Evolutionary conservation across 164 flowering plant genomes (phyloP), one percentile per base, ranked within the genome.

Genomic region (Vitis cinerea): DNA sequence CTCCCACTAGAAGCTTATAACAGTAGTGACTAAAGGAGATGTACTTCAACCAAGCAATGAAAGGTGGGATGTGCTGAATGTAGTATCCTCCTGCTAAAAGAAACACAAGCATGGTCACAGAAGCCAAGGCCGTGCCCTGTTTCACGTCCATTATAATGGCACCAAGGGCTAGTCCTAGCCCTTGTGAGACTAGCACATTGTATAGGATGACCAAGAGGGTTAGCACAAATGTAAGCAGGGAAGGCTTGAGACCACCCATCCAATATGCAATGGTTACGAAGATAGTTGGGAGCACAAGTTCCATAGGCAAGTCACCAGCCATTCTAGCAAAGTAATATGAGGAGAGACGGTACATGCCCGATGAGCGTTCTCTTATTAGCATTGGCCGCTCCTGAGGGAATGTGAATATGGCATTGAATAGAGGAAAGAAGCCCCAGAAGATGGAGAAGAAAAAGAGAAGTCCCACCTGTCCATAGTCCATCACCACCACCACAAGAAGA

Each of bases 401-500:
- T 15, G 94, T 72, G 67, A 94, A 94, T 56, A 92, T 82, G 70
- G 97, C 93, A 63, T 85, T 86, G 86, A 84, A 90, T 17, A 94
- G 75, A 0, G 98, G 98, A 73, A 87, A 92, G 85, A 92, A 92
- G 9, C 98, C 97, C 98, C 98, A 94, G 68, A 94, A 94, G 65
- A 88, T 89, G 65, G 98, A 85, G 90, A 92, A 88, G 82, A 94
- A 92, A 83, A 92, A 92, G 15, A 94, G 84, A 5, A 92, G 85
- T 30, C 97, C 95, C 69, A 90, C 88, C 98, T 94, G 89, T 52
- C 48, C 5, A 47, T 63, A 59, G 27, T 23, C 27, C 27, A 23
- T 23, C 27, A 23, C 27, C 27, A 1, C 27, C 27, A 23, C 27
- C 27, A 23, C 27, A 23, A 23, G 27, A 23, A 3, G 44, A 6